These are phyloP conservation scores for Dendrocalamus latiflorus DNA, from an alignment of 202 grass and related monocot genomes.

Conservation along the genomic window DNA sequence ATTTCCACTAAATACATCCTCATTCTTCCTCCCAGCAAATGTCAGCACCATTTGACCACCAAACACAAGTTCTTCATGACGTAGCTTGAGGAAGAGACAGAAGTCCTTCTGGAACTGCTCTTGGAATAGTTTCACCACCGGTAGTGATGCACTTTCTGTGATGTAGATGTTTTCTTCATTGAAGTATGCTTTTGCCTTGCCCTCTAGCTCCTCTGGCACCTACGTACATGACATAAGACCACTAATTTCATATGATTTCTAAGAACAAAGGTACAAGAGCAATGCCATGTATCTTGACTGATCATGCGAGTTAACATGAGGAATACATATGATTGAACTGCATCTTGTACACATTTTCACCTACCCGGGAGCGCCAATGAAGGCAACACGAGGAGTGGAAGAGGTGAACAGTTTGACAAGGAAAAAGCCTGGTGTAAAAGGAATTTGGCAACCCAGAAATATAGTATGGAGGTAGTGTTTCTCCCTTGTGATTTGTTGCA, in stretches of 20 bases:
- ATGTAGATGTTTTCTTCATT: conserved; percentile 33
- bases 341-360: too few relatives aligned
- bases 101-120: conserved; percentile 38
- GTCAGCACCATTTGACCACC: conserved; percentile 34
- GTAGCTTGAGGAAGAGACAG: conserved; percentile 31
- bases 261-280: too few relatives aligned
- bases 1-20: not conserved
- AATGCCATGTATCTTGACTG: too few relatives aligned
- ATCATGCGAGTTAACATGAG: too few relatives aligned
- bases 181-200: not conserved
- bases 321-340: too few relatives aligned
- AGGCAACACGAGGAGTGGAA: too few relatives aligned
- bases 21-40: conserved; percentile 22
- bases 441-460: conserved; percentile 32
- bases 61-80: conserved; percentile 24
- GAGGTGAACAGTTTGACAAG: not conserved
- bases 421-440: conserved; percentile 39
- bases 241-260: too few relatives aligned
- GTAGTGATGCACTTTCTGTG: not conserved
- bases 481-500: not conserved
- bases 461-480: not conserved
- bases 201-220: too few relatives aligned
- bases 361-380: too few relatives aligned
- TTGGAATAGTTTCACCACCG: conserved; percentile 27
- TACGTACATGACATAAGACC: too few relatives aligned